Percentiles rank a stretch among this genome's conserved stretches.
Evolutionary conservation across 2,329 filamentous ascomycete species (phyloP).

Genomic region (Didymella pinodella): DNA sequence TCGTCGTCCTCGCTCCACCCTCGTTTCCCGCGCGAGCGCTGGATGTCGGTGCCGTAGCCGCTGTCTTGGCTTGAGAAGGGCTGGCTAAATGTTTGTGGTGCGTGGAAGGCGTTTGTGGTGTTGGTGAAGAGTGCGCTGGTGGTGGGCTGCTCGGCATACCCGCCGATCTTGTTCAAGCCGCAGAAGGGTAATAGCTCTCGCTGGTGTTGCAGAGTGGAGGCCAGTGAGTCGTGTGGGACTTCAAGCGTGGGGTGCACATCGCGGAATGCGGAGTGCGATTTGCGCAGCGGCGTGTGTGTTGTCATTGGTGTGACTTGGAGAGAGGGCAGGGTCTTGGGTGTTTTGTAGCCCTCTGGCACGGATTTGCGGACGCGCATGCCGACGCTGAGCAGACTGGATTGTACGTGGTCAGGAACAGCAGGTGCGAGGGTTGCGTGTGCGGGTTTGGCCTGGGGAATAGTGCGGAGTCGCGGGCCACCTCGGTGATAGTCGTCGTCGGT

Average conservation of each 20-base stretch:
- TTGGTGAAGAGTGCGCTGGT: background rate
- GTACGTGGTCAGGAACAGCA: constrained; percentile 69
- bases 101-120: constrained; percentile 29
- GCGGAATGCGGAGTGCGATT: constrained; percentile 9
- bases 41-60: constrained; percentile 38
- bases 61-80: constrained; percentile 46
- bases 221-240: constrained; percentile 17
- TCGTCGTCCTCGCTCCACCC: constrained; percentile 53
- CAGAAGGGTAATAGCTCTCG: constrained; percentile 81
- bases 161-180: constrained; percentile 78
- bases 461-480: constrained; percentile 27
- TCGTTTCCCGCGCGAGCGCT: constrained; percentile 50
- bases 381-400: constrained; percentile 85
- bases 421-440: constrained; percentile 50
- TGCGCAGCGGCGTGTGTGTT: constrained; percentile 10
- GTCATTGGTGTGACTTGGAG: constrained; percentile 33
- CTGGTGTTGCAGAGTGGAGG: constrained; percentile 38
- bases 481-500: constrained; percentile 40
- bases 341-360: constrained; percentile 94
- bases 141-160: constrained; percentile 68
- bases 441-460: constrained; percentile 25
- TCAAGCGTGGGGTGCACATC: constrained; percentile 24
- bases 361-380: constrained; percentile 95
- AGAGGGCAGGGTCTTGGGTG: constrained; percentile 57
- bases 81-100: constrained; percentile 47